Evolutionary conservation across 164 flowering plant genomes (phyloP).

Genomic region (Magnolia changhungtana): DNA sequence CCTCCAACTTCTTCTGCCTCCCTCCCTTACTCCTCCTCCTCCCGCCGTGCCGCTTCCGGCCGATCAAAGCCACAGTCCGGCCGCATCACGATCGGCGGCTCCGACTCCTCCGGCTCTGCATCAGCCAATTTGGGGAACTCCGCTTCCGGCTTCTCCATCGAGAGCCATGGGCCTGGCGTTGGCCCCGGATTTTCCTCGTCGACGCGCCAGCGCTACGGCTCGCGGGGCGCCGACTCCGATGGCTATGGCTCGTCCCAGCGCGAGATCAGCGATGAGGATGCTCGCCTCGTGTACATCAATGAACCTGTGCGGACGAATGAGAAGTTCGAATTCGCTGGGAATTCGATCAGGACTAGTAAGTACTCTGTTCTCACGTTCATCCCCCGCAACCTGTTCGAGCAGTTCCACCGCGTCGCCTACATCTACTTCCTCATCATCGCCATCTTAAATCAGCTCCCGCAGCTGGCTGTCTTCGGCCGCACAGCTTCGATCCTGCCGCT

Average conservation of each 20-base stretch:
- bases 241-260: conserved; percentile 54
- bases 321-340: conserved; percentile 66
- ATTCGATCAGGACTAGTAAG: conserved; percentile 67
- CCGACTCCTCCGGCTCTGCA: neutral
- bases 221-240: conserved; percentile 57
- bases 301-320: conserved; percentile 72
- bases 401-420: conserved; percentile 92
- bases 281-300: conserved; percentile 60
- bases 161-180: conserved; percentile 1
- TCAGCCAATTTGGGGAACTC: conserved; percentile 11
- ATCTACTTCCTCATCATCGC: conserved; percentile 91
- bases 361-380: conserved; percentile 75
- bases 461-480: conserved; percentile 91
- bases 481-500: conserved; percentile 77
- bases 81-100: conserved; percentile 2
- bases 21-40: conserved; percentile 24
- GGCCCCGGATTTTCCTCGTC: conserved; percentile 27
- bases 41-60: conserved; percentile 41
- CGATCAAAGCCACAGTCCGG: conserved; percentile 37
- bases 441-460: conserved; percentile 89
- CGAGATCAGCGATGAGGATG: conserved; percentile 84
- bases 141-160: conserved; percentile 11
- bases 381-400: conserved; percentile 88
- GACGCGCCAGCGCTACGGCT: conserved; percentile 49
- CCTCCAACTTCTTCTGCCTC: conserved; percentile 11